These are phyloP conservation scores for Talaromyces nanjingensis DNA, from an alignment of 495 filamentous ascomycete species.

Conservation along the genomic window DNA sequence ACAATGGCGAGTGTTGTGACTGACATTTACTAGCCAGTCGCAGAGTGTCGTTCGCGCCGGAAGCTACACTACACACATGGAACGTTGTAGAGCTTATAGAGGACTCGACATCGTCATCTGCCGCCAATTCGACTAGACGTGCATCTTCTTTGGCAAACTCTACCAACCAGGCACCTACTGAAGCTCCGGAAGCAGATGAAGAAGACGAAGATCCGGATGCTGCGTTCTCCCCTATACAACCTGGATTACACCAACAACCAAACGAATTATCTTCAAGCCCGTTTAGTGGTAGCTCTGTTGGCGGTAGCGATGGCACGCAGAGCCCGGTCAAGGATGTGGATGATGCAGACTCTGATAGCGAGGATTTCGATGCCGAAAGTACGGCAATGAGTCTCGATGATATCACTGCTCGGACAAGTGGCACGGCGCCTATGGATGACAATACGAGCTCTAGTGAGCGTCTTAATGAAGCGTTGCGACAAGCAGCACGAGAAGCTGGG, in stretches of 20 bases:
- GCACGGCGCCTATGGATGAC: constrained; percentile 44
- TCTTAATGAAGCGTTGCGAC: constrained; percentile 68
- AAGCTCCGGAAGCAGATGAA: constrained; percentile 51
- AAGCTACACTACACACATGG: constrained; percentile 96
- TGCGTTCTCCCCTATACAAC: constrained; percentile 56
- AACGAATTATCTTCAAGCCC: constrained; percentile 73
- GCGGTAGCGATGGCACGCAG: constrained; percentile 51
- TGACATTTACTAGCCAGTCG: constrained; percentile 56
- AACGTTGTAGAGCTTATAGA: constrained; percentile 87
- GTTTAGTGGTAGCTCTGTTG: constrained; percentile 61
- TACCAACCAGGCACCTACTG: constrained; percentile 38
- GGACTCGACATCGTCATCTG: constrained; percentile 79
- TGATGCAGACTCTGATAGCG: constrained; percentile 41
- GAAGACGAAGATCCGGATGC: constrained; percentile 56
- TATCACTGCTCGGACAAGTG: constrained; percentile 58
- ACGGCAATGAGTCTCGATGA: constrained; percentile 72
- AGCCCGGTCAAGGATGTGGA: constrained; percentile 46
- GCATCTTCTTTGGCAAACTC: constrained; percentile 53
- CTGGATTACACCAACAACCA: constrained; percentile 51
- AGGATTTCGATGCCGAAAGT: constrained; percentile 61
- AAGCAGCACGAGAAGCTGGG: constrained; percentile 67
- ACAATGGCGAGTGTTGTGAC: constrained; percentile 11
- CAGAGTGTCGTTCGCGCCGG: constrained; percentile 93
- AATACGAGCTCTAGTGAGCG: constrained; percentile 55
- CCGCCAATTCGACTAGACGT: constrained; percentile 63